Evolutionary conservation across 2,329 filamentous ascomycete genomes (phyloP), one percentile per base, ranked within the genome.

Genomic region (Tolypocladium amazonense): DNA sequence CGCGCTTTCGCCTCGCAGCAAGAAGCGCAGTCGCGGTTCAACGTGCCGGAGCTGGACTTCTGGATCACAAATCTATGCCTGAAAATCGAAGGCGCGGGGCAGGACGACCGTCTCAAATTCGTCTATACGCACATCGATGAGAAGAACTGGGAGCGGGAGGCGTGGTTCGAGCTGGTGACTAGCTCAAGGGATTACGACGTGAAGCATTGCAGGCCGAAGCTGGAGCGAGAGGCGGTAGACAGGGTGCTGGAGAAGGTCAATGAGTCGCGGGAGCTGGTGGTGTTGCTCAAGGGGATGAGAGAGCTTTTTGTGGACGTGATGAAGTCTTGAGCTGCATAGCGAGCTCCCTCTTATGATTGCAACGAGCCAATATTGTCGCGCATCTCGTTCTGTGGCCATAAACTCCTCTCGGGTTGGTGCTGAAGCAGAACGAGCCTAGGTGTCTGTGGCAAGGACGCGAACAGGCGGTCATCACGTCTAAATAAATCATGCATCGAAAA

Each of bases 51-150:
- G 77, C 81, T 99, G 54, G 89, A 92, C 66, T 97, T 97, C 71
- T 99, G 94, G 94, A 89, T 96, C 72, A 88, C 88, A 59, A 94
- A 93, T 71, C 78, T 99, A 61, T 92, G 93, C 61, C 74, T 97
- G 70, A 81, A 88, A 62, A 95, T 99, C 69, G 93, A 97, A 70
- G 93, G 93, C 1, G 89, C 90, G 0, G 92, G 90, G 1, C 83
- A 85, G 69, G 87, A 90, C 63, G 92, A 97, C 74, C 83, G 89
- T 33, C 79, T 99, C 66, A 93, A 93, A 73, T 96, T 99, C 72
- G 83, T 94, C 2, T 99, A 91, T 70, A 89, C 86, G 35, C 90
- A 95, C 72, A 79, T 97, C 54, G 86, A 95, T 70, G 91, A 96
- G 76, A 84, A 86, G 68, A 88, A 94, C 70, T 92, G 90, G 88